A percentile compares a stretch with the other conserved stretches of the same genome.
phyloP scores from a whole-genome alignment of 2,329 filamentous ascomycete genomes.

The Scleromitrula shiraiana region DNA sequence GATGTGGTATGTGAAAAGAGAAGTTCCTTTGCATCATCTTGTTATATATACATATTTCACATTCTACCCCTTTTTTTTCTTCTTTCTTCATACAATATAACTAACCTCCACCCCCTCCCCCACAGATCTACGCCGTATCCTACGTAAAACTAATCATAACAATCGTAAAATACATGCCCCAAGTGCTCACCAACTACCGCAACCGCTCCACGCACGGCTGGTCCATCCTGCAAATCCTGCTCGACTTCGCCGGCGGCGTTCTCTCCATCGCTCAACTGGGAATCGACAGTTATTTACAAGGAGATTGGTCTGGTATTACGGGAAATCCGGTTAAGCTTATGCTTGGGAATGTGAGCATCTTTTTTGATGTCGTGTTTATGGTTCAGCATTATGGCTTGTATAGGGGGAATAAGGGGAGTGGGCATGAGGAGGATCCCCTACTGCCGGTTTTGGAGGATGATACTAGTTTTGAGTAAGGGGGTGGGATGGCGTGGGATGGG shows the following conservation, averaged over 20 bases:
- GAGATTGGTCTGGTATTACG: constrained; percentile 82
- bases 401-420: constrained; percentile 16
- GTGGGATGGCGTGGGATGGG: too few relatives aligned
- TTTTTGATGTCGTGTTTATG: constrained; percentile 83
- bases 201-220: constrained; percentile 82
- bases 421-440: constrained; percentile 16
- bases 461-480: too few relatives aligned
- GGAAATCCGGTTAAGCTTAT: constrained; percentile 89
- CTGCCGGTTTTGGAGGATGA: too few relatives aligned
- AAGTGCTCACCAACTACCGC: constrained; percentile 73
- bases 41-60: too few relatives aligned
- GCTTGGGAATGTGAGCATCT: constrained; percentile 74
- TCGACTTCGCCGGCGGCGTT: constrained; percentile 75
- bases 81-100: too few relatives aligned
- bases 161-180: constrained; percentile 86
- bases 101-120: too few relatives aligned
- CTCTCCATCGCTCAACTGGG: constrained; percentile 74
- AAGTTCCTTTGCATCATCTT: background rate
- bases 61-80: too few relatives aligned
- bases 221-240: constrained; percentile 75
- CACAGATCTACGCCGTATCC: constrained; percentile 54
- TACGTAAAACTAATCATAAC: constrained; percentile 88
- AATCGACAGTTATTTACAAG: constrained; percentile 76
- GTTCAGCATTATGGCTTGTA: constrained; percentile 84
- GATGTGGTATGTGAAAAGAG: constrained; percentile 38